These are phyloP conservation scores for Coemansia brasiliensis DNA, from an alignment of 192 early-diverging fungal species.

Conservation along the genomic window DNA sequence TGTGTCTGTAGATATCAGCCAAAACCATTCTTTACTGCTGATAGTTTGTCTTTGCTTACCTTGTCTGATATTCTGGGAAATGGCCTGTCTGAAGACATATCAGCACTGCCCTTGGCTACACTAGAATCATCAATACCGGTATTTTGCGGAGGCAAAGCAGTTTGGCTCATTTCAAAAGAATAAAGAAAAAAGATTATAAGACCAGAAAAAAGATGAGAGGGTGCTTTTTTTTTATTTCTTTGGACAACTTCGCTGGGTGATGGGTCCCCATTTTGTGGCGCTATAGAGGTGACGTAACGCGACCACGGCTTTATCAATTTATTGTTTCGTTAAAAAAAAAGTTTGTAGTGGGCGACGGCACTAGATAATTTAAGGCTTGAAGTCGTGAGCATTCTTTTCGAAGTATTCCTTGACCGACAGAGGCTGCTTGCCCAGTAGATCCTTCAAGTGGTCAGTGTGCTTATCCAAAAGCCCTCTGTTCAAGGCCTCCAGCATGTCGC, in stretches of 20 bases:
- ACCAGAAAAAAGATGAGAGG: too few species aligned
- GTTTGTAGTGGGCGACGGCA: neutral
- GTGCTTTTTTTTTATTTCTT: too few species aligned
- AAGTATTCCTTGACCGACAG: constrained; percentile 35
- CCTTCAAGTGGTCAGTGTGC: constrained; percentile 30
- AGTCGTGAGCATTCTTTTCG: constrained; percentile 44
- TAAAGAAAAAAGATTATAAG: too few species aligned
- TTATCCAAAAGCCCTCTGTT: constrained; percentile 24
- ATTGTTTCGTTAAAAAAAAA: too few species aligned
- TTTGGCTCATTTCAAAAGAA: too few species aligned
- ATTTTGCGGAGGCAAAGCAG: too few species aligned
- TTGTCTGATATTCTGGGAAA: constrained; percentile 29
- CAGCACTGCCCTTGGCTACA: neutral
- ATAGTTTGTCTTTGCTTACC: constrained; percentile 14
- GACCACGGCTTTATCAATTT: too few species aligned
- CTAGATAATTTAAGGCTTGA: constrained; percentile 23
- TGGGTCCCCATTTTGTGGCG: too few species aligned
- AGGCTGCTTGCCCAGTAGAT: constrained; percentile 41
- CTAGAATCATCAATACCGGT: too few species aligned
- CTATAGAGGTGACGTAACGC: too few species aligned
- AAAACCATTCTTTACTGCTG: neutral
- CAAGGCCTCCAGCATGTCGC: constrained; percentile 37
- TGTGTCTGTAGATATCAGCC: too few species aligned
- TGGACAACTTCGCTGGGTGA: too few species aligned
- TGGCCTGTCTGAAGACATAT: constrained; percentile 1